Evolutionary conservation across 2,329 filamentous ascomycete genomes (phyloP), one percentile per base, ranked within the genome.

Genomic region (Sclerotinia nivalis): DNA sequence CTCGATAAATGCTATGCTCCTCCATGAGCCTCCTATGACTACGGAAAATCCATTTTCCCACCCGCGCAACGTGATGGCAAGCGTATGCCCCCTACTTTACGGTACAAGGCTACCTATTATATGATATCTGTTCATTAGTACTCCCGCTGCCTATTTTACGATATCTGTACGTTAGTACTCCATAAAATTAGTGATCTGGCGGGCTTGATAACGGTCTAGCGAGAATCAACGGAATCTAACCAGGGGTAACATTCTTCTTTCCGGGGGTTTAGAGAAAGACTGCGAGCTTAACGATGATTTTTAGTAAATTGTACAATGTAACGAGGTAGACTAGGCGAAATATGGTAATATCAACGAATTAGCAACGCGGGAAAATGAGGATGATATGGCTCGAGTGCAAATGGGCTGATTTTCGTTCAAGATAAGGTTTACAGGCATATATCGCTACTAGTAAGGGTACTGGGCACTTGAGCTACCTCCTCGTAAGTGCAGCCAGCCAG

Each of bases 381-480:
- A 43, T 43, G 34, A 40, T 40, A 40, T 40, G 37, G 40, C 13
- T 43, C 13, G 40, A 43, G 40, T 12, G 15, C 40, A 43, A 15
- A 15, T 43, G 40, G 40, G 13, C 13, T 13, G 40, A 15, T 40
- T 64, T 22, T 18, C 49, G 10, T 22, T 5, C 9, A 58, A 34
- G 34, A 40, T 64, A 52, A 52, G 31, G n/a, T 52, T 64, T 25
- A 40, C 61, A 40, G 22, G 61, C 31, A 64, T 64, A 3, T 10
- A 40, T 64, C 10, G 10, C 15, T 52, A 40, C 31, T 40, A 52
- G 22, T 22, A 52, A 40, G 31, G n/a, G n/a, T 50, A 15, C 10
- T n/a, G n/a, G n/a, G 31, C 5, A 31, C 8, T 37, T n/a, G 20
- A 50, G 28, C 28, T 40, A 52, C 22, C 15, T 50, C 45, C 34